phyloP scores from a whole-genome alignment of 225 moss, liverwort and hornwort species.

The Sphagnum contortum region DNA sequence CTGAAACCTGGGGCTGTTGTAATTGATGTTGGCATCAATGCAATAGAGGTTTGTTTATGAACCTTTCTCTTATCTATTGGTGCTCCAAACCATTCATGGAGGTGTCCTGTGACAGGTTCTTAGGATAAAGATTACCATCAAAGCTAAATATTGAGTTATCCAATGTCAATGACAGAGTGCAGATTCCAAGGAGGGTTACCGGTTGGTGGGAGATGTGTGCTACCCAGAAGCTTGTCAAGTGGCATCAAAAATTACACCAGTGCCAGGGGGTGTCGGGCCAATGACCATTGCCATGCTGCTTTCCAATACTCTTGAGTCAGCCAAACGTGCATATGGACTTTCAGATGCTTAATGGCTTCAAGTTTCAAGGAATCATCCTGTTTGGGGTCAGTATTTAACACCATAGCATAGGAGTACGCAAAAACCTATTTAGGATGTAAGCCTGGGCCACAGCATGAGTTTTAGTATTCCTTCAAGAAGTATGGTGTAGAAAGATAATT shows the following conservation, averaged over 20 bases:
- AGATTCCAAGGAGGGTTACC: conserved; percentile 61
- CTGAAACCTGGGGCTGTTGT: conserved; percentile 87
- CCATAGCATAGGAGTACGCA: too few species aligned
- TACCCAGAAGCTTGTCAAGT: conserved; percentile 79
- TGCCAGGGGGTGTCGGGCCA: conserved; percentile 92
- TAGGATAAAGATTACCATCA: too few species aligned
- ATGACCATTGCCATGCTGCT: conserved; percentile 94
- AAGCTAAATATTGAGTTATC: too few species aligned
- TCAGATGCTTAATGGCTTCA: background rate
- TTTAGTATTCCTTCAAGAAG: too few species aligned
- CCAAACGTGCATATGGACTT: conserved; percentile 17
- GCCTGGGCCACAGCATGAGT: too few species aligned
- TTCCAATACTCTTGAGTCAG: conserved; percentile 54
- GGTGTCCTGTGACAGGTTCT: too few species aligned
- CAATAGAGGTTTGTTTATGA: conserved; percentile 34
- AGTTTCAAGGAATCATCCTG: too few species aligned
- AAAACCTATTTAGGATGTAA: too few species aligned
- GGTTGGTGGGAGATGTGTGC: conserved; percentile 86
- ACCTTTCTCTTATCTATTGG: too few species aligned
- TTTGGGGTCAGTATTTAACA: too few species aligned
- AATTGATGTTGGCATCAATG: conserved; percentile 83
- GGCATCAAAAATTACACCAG: conserved; percentile 84
- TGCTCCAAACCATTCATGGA: too few species aligned
- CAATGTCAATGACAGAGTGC: conserved; percentile 28
- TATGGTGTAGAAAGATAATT: too few species aligned